These are phyloP conservation scores for Trichoderma cornu-damae DNA, from an alignment of 2,329 filamentous ascomycete species.

Conservation along the genomic window DNA sequence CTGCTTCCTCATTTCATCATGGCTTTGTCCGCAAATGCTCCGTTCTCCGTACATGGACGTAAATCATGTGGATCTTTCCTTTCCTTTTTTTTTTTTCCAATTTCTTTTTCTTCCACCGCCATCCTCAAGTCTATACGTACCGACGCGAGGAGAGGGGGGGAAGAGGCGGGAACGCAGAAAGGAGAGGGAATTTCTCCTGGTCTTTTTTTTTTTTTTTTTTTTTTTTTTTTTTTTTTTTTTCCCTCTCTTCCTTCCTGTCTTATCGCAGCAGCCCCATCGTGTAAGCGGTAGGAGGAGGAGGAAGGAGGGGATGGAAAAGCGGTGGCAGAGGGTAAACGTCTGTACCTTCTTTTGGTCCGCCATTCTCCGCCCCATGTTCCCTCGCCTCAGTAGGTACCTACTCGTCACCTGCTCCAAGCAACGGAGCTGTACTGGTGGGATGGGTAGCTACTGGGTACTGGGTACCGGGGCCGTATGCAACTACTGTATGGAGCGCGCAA, in stretches of 20 bases:
- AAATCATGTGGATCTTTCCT: constrained; percentile 10
- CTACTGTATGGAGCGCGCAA: no score
- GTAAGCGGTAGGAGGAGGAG: background rate
- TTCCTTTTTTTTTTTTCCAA: no score
- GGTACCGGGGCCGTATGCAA: no score
- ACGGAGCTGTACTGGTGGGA: no score
- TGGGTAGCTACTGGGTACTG: no score
- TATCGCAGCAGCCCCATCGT: background rate
- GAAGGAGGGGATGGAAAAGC: constrained; percentile 4
- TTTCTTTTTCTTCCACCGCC: background rate
- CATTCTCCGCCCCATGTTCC: background rate
- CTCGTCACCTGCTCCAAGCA: no score
- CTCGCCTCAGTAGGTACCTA: no score
- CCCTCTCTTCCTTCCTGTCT: background rate
- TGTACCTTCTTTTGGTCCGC: background rate
- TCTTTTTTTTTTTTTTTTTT: background rate
- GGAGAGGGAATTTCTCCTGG: background rate
- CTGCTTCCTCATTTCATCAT: background rate
- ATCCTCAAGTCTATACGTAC: background rate
- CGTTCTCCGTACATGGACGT: background rate
- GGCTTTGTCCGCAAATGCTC: background rate
- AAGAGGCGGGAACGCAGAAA: no score
- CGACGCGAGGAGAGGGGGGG: no score
- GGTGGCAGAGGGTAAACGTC: constrained; percentile 7
- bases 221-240: background rate